Evolutionary conservation across 441 rosid species (phyloP).

Genomic region (Kokia cookei): DNA sequence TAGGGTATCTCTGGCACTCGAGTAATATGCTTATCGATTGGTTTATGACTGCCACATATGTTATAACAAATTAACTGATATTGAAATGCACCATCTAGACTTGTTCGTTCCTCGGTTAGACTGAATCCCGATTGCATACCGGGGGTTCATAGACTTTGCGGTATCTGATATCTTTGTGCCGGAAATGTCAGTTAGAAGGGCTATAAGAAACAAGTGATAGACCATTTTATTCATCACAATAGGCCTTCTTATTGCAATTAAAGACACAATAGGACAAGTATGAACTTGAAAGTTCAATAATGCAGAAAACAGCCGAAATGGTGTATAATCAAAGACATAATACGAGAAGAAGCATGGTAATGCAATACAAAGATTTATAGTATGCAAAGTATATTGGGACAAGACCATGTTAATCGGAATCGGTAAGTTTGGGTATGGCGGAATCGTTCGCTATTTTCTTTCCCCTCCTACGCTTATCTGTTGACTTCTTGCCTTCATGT

Average conservation of each 20-base stretch:
- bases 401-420: slow-evolving; percentile 17
- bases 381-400: not conserved
- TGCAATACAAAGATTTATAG: not conserved
- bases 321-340: not conserved
- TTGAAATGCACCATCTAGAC: not conserved
- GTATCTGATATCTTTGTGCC: not conserved
- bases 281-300: not conserved
- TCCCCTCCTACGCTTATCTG: slow-evolving; percentile 26
- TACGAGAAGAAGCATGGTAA: not conserved
- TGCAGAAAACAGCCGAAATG: not conserved
- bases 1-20: not conserved
- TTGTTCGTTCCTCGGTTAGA: not conserved
- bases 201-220: not conserved
- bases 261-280: not conserved
- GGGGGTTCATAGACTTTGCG: not conserved
- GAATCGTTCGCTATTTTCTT: slow-evolving; percentile 37
- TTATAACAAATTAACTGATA: not conserved
- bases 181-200: not conserved
- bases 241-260: not conserved
- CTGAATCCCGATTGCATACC: not conserved
- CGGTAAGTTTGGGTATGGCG: slow-evolving; percentile 13
- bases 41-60: not conserved
- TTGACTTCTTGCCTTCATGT: slow-evolving; percentile 14
- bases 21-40: not conserved
- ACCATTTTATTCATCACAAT: not conserved